phyloP scores from a whole-genome alignment of 1,284 basidiomycete species.

The Puccinia sorghi region DNA sequence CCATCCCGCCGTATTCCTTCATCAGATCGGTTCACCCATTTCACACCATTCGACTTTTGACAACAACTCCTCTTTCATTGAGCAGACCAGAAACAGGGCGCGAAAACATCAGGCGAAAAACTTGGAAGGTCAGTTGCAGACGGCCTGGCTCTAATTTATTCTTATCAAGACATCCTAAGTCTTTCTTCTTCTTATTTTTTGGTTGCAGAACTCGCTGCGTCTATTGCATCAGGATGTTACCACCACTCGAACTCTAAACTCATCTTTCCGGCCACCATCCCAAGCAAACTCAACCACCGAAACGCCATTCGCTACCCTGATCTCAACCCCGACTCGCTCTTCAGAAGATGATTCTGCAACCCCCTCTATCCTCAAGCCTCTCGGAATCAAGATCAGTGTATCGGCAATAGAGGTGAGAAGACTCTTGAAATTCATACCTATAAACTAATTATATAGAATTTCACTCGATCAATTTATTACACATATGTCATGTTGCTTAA shows the following conservation, averaged over 20 bases:
- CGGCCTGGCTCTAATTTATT: not conserved
- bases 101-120: not conserved
- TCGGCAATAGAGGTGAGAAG: conserved; percentile 28
- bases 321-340: conserved; percentile 1
- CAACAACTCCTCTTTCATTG: not conserved
- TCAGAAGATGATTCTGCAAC: conserved; percentile 8
- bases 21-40: not conserved
- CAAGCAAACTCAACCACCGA: not conserved
- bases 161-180: not conserved
- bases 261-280: not conserved
- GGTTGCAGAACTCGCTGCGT: not conserved
- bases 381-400: conserved; percentile 21
- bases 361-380: not conserved
- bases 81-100: not conserved
- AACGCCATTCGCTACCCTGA: not conserved
- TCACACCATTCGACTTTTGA: not conserved
- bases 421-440: not conserved
- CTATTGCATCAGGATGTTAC: not conserved
- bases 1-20: not conserved
- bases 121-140: not conserved
- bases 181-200: not conserved
- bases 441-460: not conserved
- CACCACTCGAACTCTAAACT: not conserved
- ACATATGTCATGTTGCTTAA: not conserved
- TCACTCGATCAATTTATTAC: not conserved